Evolutionary conservation across 768 basidiomycete species (phyloP).

Genomic region (Coprinopsis cinerea): DNA sequence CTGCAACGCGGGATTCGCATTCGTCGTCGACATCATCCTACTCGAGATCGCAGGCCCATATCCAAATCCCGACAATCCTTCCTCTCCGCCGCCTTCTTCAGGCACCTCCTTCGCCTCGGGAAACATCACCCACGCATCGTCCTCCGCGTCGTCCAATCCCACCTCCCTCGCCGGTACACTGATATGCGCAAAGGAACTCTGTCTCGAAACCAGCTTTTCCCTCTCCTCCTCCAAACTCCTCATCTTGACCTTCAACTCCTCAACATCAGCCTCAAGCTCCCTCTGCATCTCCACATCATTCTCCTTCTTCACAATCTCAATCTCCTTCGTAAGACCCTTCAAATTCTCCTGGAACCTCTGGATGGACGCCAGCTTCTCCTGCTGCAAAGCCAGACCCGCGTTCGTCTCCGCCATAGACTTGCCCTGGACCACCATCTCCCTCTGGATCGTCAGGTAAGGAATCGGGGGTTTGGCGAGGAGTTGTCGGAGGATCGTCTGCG

Average conservation of each 20-base stretch:
- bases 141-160: not conserved
- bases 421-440: constrained; percentile 16
- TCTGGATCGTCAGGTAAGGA: constrained; percentile 16
- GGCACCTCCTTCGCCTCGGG: not conserved
- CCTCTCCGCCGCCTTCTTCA: not conserved
- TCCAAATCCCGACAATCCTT: no score
- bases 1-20: not conserved
- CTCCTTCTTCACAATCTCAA: constrained; percentile 7
- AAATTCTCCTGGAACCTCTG: constrained; percentile 9
- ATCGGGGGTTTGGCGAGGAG: constrained; percentile 17
- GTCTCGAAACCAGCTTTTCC: constrained; percentile 2
- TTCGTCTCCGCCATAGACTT: constrained; percentile 9
- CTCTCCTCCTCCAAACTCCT: constrained; percentile 6
- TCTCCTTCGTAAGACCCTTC: constrained; percentile 6
- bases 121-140: not conserved
- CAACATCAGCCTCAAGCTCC: constrained; percentile 5
- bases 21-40: not conserved
- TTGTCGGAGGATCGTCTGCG: constrained; percentile 27
- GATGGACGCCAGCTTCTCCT: constrained; percentile 5
- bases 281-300: constrained; percentile 6
- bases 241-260: constrained; percentile 7
- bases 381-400: constrained; percentile 7
- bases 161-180: not conserved
- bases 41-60: not conserved
- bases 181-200: constrained; percentile 4